Conservation (phyloP, 1,139 yeast species). For the Suhomyces ambrosiae region DNA sequence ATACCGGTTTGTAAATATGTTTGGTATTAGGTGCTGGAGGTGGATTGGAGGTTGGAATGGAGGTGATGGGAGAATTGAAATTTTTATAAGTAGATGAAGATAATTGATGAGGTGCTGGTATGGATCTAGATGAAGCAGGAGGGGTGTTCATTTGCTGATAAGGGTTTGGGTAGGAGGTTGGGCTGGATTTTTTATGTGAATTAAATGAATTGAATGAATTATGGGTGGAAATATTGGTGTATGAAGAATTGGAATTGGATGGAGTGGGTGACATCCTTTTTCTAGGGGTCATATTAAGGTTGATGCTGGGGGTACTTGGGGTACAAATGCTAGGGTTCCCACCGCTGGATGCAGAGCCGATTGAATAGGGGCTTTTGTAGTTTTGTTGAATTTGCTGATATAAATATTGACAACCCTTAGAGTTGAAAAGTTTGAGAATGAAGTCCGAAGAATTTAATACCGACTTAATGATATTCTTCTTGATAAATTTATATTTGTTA, state of each 20-base stretch:
- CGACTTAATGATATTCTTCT: conserved; percentile 34
- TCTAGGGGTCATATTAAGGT: conserved; percentile 15
- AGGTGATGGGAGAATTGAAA: conserved; percentile 13
- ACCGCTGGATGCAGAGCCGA: conserved; percentile 1
- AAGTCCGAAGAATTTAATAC: conserved; percentile 38
- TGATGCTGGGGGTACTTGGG: conserved; percentile 12
- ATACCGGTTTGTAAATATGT: conserved; percentile 13
- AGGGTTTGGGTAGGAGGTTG: conserved; percentile 4
- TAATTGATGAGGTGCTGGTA: conserved; percentile 16
- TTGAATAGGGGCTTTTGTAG: conserved; percentile 17
- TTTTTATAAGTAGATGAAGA: conserved; percentile 10
- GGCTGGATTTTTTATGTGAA: conserved; percentile 10
- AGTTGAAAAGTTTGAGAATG: conserved; percentile 33
- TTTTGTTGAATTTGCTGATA: conserved; percentile 25
- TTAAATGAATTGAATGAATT: conserved; percentile 10
- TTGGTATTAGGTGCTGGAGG: conserved; percentile 8
- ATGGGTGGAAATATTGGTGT: conserved; percentile 5
- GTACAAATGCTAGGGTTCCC: conserved; percentile 12
- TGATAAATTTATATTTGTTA: conserved; percentile 31
- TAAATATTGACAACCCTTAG: conserved; percentile 39
- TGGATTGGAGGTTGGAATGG: conserved; percentile 7
- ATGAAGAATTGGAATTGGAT: conserved; percentile 16
- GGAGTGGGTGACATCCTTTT: conserved; percentile 16
- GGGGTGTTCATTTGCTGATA: conserved; percentile 15
- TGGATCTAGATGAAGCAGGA: conserved; percentile 10